Base-by-base conservation (phyloP, 2,329 filamentous ascomycete species). In the Diaporthe citri region DNA sequence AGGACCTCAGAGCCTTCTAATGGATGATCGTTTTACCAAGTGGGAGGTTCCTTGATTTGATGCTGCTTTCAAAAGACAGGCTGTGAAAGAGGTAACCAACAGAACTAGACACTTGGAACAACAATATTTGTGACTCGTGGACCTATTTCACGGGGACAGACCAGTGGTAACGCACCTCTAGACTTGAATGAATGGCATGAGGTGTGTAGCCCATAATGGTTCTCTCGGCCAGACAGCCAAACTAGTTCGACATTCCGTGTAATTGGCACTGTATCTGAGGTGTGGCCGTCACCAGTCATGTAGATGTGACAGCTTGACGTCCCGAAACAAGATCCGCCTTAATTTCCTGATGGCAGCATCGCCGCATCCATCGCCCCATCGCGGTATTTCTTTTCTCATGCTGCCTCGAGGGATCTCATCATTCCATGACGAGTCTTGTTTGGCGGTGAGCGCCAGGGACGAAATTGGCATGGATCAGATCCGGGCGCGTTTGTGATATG, bases 401-500 rank as follows among this genome's bases (percentile, higher is more conserved):
- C 64, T 39, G 17, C 36, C 9, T 69, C n/a, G 22, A 55, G n/a
- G 34, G 64, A 39, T 15, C n/a, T 55, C 34, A 41, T 6, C 13
- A 55, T 41, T 52, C 48, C 46, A 69, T 55, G 64, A 69, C 64
- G 64, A 52, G 64, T 20, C 64, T 69, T 69, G 64, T 69, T 22
- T 69, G 64, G 64, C 64, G 64, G 64, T 69, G 64, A 69, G 64
- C 64, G 64, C 48, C 31, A 69, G 34, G 22, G 15, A 48, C 64
- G 15, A 69, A 52, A 52, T 69, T 52, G 48, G 48, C 48, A 55
- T 48, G 64, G 62, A 55, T 69, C 64, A 52, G 64, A 69, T 55
- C 48, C 64, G 34, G 64, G 10, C 64, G 8, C 5, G 15, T 55
- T 69, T 69, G 64, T 69, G 64, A 69, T 55, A 69, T 69, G 64